A percentile compares a stretch with the other conserved stretches of the same genome.
These are phyloP conservation scores for Fraxinus floribunda DNA, from an alignment of 305 asterid genomes.

Conservation along the genomic window DNA sequence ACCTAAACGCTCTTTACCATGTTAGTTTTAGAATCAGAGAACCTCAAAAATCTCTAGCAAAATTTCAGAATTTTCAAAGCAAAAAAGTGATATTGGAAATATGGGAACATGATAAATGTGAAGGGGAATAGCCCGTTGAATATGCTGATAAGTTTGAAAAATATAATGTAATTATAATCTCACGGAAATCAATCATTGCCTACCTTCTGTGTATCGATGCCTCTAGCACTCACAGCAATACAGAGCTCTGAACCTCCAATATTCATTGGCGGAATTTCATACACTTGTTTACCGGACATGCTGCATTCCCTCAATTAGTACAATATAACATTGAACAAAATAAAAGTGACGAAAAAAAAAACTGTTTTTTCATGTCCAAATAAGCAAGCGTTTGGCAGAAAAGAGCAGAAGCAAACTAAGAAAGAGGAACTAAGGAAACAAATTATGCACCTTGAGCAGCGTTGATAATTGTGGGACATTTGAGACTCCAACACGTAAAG, in stretches of 20 bases:
- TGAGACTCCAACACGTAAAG: constrained; percentile 93
- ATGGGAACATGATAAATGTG: constrained; percentile 4
- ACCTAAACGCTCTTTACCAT: neutral
- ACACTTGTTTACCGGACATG: constrained; percentile 95
- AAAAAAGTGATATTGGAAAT: neutral
- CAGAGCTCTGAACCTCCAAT: constrained; percentile 85
- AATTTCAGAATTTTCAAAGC: neutral
- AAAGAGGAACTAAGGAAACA: constrained; percentile 16
- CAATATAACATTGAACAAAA: constrained; percentile 9
- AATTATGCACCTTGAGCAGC: constrained; percentile 74
- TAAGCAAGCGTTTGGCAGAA: constrained; percentile 5
- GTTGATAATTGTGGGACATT: constrained; percentile 75
- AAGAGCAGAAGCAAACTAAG: constrained; percentile 16
- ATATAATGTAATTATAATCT: constrained; percentile 9
- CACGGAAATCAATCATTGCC: constrained; percentile 22
- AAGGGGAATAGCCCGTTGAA: neutral
- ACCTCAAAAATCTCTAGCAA: neutral
- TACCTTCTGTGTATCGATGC: constrained; percentile 91
- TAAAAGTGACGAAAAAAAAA: neutral
- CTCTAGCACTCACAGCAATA: constrained; percentile 84
- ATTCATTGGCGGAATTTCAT: constrained; percentile 80
- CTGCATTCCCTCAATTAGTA: constrained; percentile 44
- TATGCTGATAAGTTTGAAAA: neutral
- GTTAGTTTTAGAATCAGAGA: constrained; percentile 9
- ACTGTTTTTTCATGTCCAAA: neutral